phyloP scores from a whole-genome alignment of 1,284 basidiomycete genomes.

The Exobasidium cylindrosporum region DNA sequence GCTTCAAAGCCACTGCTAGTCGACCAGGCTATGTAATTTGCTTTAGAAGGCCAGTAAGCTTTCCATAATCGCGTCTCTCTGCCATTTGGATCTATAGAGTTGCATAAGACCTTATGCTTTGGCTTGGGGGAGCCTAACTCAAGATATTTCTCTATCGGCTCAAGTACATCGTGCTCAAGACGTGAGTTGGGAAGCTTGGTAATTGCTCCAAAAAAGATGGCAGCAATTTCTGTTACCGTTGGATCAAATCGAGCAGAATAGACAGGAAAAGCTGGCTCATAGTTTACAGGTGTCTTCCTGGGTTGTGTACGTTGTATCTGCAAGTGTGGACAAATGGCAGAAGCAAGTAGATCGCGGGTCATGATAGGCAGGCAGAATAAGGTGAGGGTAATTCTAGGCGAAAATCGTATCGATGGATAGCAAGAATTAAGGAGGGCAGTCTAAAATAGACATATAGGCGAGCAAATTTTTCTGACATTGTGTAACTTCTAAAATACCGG shows the following conservation, averaged over 20 bases:
- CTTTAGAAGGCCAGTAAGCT: constrained; percentile 9
- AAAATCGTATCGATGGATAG: no score
- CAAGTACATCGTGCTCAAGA: constrained; percentile 9
- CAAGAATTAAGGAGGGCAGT: no score
- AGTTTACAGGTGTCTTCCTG: background rate
- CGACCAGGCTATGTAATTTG: background rate
- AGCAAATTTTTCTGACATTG: no score
- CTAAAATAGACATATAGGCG: no score
- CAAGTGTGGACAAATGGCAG: constrained; percentile 18
- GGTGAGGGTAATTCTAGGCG: no score
- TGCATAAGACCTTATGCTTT: background rate
- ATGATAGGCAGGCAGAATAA: no score
- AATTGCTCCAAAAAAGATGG: constrained; percentile 3
- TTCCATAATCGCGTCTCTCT: constrained; percentile 2
- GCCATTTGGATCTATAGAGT: background rate
- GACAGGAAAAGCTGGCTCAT: constrained; percentile 8
- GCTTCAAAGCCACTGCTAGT: constrained; percentile 2
- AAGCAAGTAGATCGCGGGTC: no score
- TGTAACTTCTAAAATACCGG: no score
- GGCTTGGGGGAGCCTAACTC: background rate
- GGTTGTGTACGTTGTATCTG: background rate
- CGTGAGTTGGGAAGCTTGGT: background rate
- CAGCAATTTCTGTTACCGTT: background rate
- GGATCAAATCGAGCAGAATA: constrained; percentile 7
- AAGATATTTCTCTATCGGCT: background rate